Base-by-base conservation (phyloP, 768 basidiomycete genomes). In the Phylloporus sp. region DNA sequence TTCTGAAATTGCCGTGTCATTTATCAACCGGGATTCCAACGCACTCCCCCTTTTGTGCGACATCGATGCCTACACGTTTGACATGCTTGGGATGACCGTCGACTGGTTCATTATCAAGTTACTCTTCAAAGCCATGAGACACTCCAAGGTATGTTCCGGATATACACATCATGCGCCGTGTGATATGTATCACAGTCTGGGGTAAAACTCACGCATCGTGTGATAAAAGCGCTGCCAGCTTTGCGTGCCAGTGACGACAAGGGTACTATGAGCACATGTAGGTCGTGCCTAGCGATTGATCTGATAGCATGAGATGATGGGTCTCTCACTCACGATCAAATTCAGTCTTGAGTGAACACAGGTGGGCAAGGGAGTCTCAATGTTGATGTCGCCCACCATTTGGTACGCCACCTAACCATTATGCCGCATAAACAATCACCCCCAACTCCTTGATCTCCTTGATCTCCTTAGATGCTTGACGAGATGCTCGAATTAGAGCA, bases 241-340 rank as follows among this genome's bases (percentile, higher is more conserved):
- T 86, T 57, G 77, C 81, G 0, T 60, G 71, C 36, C 77, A 81
- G 55, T 86, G 84, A 84, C 72, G 84, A 45, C 61, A 58, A 2
- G 78, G 76, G 0, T 86, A 85, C 57, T 57, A 52, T 26, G 27
- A 26, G 6, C 49, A 64, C 55, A 53, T 70, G 66, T 57, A 45
- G 32, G 59, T 32, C 42, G 40, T 41, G 24, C 40, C 40, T 26
- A 41, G 15, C 6, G 4, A 7, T 7, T 5, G 7, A 34, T 15
- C 32, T 7, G 5, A 9, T 34, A 5, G 18, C 38, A 23, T 18
- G 11, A 20, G 9, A 10, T 15, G 23, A 38, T 16, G 31, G 11
- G 13, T 20, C 16, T 1, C 44, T 9, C 18, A 6, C 32, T 43
- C 18, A 45, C 23, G 29, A 39, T 46, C 38, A 3, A 5, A 1